A percentile compares a stretch with the other conserved stretches of the same genome.
These are phyloP conservation scores for Neocatenulostroma microsporum DNA, from an alignment of 2,329 filamentous ascomycete species.

Conservation along the genomic window DNA sequence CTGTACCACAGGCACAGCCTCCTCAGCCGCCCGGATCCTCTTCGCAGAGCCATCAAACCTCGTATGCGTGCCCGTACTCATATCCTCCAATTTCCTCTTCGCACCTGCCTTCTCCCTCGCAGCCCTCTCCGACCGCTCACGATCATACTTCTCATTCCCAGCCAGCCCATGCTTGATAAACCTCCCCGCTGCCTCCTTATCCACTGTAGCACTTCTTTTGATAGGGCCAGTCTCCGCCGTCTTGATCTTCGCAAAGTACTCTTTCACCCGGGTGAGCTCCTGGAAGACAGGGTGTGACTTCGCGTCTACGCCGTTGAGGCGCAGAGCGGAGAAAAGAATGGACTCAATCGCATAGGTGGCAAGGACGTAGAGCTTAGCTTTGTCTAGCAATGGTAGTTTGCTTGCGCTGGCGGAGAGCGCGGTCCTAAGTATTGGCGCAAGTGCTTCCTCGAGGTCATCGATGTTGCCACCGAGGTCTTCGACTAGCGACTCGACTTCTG, in stretches of 20 bases:
- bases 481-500: constrained; percentile 59
- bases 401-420: constrained; percentile 60
- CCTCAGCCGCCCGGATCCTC: constrained; percentile 25
- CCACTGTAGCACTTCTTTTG: constrained; percentile 50
- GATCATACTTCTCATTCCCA: constrained; percentile 40
- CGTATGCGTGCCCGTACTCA: constrained; percentile 23
- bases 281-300: constrained; percentile 76
- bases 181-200: constrained; percentile 70
- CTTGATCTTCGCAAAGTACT: constrained; percentile 92
- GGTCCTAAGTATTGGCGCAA: constrained; percentile 64
- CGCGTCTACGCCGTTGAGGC: constrained; percentile 70
- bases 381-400: constrained; percentile 84
- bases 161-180: constrained; percentile 75
- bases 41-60: constrained; percentile 28
- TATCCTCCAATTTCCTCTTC: constrained; percentile 30
- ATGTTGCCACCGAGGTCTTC: constrained; percentile 64
- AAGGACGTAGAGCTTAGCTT: constrained; percentile 87
- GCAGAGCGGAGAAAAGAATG: constrained; percentile 74
- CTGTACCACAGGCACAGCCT: constrained; percentile 4
- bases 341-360: constrained; percentile 86
- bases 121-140: constrained; percentile 30
- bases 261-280: constrained; percentile 77
- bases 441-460: constrained; percentile 65
- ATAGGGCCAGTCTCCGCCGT: constrained; percentile 56
- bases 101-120: constrained; percentile 30